phyloP scores from a whole-genome alignment of 768 basidiomycete species.

The Mycena filopes region DNA sequence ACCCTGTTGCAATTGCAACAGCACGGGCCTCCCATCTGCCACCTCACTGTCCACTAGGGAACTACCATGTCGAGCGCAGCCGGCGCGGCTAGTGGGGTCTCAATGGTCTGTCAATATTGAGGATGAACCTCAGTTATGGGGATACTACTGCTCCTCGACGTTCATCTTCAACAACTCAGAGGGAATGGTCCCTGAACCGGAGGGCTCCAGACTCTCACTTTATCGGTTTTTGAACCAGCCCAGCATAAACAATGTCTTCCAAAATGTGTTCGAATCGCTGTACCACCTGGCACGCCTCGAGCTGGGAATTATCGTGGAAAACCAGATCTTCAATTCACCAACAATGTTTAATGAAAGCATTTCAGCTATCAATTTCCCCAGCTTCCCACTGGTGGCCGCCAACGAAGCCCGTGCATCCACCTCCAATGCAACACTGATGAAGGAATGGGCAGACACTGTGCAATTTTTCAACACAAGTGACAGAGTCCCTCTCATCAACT shows the following conservation, averaged over 20 bases:
- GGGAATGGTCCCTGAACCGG: too few relatives aligned
- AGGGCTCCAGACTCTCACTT: too few relatives aligned
- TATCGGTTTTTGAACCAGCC: not conserved
- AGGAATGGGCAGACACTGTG: not conserved
- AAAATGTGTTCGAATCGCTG: not conserved
- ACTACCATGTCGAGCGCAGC: too few relatives aligned
- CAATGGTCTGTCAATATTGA: too few relatives aligned
- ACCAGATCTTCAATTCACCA: conserved; percentile 2
- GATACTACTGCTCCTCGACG: too few relatives aligned
- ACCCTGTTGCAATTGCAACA: too few relatives aligned
- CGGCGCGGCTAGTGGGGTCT: too few relatives aligned
- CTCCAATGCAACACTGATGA: conserved; percentile 1
- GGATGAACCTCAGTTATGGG: too few relatives aligned
- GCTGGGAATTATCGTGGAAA: conserved; percentile 2
- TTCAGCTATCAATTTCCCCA: not conserved
- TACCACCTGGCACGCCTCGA: conserved; percentile 5
- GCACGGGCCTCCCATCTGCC: too few relatives aligned
- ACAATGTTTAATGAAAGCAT: not conserved
- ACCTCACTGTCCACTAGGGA: too few relatives aligned
- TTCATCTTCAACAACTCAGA: too few relatives aligned
- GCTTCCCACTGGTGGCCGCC: too few relatives aligned
- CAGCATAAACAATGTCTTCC: not conserved
- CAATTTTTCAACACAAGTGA: not conserved
- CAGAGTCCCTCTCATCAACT: conserved; percentile 11
- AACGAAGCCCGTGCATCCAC: not conserved